Evolutionary conservation across 345 rosid species (phyloP), one percentile per base, ranked within the genome.

Genomic region (Rhizophora mangle): DNA sequence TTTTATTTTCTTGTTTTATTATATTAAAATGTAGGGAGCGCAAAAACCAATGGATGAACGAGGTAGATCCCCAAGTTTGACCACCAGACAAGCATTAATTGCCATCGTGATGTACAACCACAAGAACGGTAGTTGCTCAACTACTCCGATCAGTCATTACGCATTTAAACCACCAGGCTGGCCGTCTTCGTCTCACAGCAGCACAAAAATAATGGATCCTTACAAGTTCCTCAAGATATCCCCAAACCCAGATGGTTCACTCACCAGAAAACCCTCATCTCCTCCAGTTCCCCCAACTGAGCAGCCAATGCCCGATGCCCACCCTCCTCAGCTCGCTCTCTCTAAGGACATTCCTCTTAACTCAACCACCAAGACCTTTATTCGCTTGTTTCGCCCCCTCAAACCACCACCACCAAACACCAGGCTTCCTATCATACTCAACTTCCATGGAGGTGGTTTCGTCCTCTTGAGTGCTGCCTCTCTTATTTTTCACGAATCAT

Each of bases 381-480:
- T 88, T 73, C 89, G 98, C 68, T 16, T 89, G 43, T 87, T 78
- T 82, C 86, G 63, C 71, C 93, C 92, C 6, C 72, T 49, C n/a
- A 32, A 78, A 34, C 49, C 76, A n/a, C 60, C 5, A 6, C 79
- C 84, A 1, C 84, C 83, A 3, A 46, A 22, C 70, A 54, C 83
- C 2, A 85, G 85, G 51, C 85, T 93, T n/a, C 94, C 97, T 0
- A 66, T 91, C 71, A 29, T 93, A 19, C 39, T 93, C 6, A 79
- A 85, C 80, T 87, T 81, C 75, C 96, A 89, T 53, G 98, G 97
- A 19, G 97, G 98, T 2, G 97, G 94, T 3, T 89, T 86, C 65
- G 52, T 91, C 67, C 26, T 87, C 70, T 84, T 30, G 82, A 77
- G 87, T 56, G 85, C 83, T 8, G 72, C 85, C 2, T 62, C 92